Percentiles rank a stretch among this genome's conserved stretches.
phyloP scores from a whole-genome alignment of 2,329 filamentous ascomycete genomes.

The Grosmannia huntii region DNA sequence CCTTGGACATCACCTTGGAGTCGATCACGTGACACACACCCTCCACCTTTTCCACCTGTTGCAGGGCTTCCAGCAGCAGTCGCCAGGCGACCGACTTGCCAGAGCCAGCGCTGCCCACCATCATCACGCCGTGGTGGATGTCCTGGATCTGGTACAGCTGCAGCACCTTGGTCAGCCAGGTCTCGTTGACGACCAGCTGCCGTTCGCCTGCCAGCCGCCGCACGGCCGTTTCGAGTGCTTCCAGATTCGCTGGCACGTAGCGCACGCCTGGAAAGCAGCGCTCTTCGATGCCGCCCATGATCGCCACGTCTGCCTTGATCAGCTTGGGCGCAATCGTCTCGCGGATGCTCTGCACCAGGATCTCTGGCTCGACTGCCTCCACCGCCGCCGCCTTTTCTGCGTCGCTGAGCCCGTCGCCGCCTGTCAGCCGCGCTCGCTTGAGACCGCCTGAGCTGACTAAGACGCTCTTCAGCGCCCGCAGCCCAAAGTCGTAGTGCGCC shows the following conservation, averaged over 20 bases:
- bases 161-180: conserved; percentile 94
- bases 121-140: conserved; percentile 99
- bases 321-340: conserved; percentile 98
- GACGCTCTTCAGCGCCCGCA: conserved; percentile 96
- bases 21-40: conserved; percentile 97
- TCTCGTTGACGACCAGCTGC: conserved; percentile 79
- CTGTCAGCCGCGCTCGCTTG: conserved; percentile 68
- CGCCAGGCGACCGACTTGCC: conserved; percentile 96
- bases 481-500: conserved; percentile 96
- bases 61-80: conserved; percentile 77
- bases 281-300: conserved; percentile 72
- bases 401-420: conserved; percentile 20
- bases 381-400: conserved; percentile 43
- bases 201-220: conserved; percentile 70
- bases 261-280: conserved; percentile 84
- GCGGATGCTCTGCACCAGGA: conserved; percentile 94
- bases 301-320: conserved; percentile 80
- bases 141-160: conserved; percentile 97
- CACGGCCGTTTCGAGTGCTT: conserved; percentile 68
- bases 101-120: conserved; percentile 96
- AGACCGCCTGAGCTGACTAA: conserved; percentile 93
- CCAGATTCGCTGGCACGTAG: conserved; percentile 81
- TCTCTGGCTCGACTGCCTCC: conserved; percentile 80
- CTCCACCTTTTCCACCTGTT: conserved; percentile 81
- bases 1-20: conserved; percentile 99